Evolutionary conservation across 352 stramenopile genomes (phyloP), one percentile per base, ranked within the genome.

Genomic region (Globisporangium okanoganense): DNA sequence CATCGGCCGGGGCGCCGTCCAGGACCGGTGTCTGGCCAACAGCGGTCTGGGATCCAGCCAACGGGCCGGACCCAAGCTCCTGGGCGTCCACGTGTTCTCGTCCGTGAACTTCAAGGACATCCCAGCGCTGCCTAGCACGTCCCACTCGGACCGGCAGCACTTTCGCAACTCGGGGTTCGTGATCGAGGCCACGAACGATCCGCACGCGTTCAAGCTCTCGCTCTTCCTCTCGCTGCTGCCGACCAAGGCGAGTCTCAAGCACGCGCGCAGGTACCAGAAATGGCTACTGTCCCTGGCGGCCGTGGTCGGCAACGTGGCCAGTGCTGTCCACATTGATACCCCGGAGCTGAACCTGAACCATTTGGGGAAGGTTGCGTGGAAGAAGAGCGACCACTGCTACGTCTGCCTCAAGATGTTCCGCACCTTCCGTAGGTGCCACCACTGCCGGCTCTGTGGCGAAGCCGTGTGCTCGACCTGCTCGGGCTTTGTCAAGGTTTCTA

Each of bases 101-200:
- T 86, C 75, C 45, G 79, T 88, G 66, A 87, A 87, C 63, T 88
- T 88, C 31, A 76, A 75, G 53, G 77, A 87, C 48, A 75, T 88
- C 20, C 79, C 79, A 0, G 66, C 78, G 45, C 65, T 85, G 52
- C 79, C 79, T 5, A 74, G 72, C 51, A 69, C 44, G 6, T 73
- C 67, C 16, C 73, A 76, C 50, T 85, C 77, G 38, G 65, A 80
- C 22, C 75, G 79, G 0, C 56, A 83, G 18, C 79, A 88, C 60
- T 73, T 83, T 22, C 77, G 75, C n/a, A 85, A 81, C 61, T 78
- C 81, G 22, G 81, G 81, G 8, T 82, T 90, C 27, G 76, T 90
- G 1, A 62, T 90, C 24, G 81, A 90, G 45, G 73, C 81, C 41
- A 71, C 58, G 41, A 65, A 58, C 66, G 75, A 48, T 51, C 79